phyloP scores from a whole-genome alignment of 768 basidiomycete genomes.

The Xerocomus brunneocitrinus region DNA sequence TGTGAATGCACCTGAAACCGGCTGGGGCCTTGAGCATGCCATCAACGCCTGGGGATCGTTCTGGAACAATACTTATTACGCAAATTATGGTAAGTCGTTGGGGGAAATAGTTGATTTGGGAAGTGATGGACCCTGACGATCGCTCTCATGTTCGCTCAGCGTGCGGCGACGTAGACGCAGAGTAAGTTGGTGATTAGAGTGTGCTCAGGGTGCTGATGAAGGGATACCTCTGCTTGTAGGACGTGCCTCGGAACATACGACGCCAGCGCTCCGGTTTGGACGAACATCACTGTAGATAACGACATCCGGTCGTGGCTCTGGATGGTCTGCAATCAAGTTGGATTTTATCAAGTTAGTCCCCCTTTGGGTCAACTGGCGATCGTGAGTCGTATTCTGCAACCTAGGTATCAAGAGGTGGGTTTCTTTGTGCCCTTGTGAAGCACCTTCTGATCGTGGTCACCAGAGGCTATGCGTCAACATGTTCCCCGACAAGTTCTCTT shows the following conservation, averaged over 20 bases:
- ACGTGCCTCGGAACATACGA: slow-evolving; percentile 43
- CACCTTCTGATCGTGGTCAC: neutral
- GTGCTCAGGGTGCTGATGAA: slow-evolving; percentile 25
- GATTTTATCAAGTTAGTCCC: slow-evolving; percentile 42
- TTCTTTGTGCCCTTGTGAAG: neutral
- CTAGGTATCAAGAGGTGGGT: slow-evolving; percentile 26
- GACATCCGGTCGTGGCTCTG: slow-evolving; percentile 61
- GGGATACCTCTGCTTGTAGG: slow-evolving; percentile 24
- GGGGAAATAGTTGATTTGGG: no score
- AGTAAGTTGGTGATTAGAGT: slow-evolving; percentile 37
- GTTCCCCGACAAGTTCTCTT: slow-evolving; percentile 58
- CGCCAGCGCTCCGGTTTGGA: slow-evolving; percentile 40
- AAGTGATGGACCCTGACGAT: neutral
- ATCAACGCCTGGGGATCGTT: no score
- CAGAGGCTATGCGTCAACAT: slow-evolving; percentile 68
- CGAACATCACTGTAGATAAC: slow-evolving; percentile 54
- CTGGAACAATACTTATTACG: no score
- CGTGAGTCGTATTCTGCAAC: slow-evolving; percentile 33
- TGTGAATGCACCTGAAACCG: no score
- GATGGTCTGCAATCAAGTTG: slow-evolving; percentile 73
- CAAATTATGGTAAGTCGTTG: no score
- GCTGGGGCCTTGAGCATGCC: no score
- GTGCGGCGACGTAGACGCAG: slow-evolving; percentile 42
- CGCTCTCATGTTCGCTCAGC: slow-evolving; percentile 32
- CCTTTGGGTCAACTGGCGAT: slow-evolving; percentile 33